Conservation (phyloP, 805 yeast species). For the Suhomyces kilbournensis region DNA sequence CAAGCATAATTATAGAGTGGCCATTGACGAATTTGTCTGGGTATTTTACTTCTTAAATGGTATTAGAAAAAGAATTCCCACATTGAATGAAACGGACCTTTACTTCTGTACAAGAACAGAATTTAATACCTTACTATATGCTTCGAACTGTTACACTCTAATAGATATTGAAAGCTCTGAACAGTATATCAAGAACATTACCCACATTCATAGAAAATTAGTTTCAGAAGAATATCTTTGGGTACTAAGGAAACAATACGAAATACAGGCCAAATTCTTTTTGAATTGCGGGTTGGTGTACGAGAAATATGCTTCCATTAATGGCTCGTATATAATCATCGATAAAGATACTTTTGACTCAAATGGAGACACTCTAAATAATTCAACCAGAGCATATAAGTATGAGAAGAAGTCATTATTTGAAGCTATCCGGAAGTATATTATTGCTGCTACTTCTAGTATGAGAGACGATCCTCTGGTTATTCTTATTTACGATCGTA, state of each 20-base stretch:
- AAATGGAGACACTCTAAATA: not conserved
- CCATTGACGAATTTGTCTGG: constrained; percentile 19
- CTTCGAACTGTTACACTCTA: constrained; percentile 1
- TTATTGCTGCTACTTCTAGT: constrained; percentile 30
- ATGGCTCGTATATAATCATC: constrained; percentile 3
- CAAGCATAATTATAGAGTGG: constrained; percentile 13
- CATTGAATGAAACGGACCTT: not conserved
- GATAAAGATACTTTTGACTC: not conserved
- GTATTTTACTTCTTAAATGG: constrained; percentile 11
- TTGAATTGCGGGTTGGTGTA: constrained; percentile 18
- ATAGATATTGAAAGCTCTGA: not conserved
- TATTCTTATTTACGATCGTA: constrained; percentile 30
- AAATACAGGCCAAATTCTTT: constrained; percentile 10
- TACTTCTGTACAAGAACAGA: not conserved
- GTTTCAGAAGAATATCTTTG: not conserved
- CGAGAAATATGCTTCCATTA: constrained; percentile 17
- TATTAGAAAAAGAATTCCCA: not conserved
- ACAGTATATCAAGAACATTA: not conserved
- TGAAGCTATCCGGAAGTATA: constrained; percentile 38
- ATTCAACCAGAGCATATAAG: constrained; percentile 6
- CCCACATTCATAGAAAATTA: not conserved
- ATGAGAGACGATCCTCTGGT: constrained; percentile 37
- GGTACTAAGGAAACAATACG: not conserved
- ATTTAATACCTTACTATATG: constrained; percentile 1
- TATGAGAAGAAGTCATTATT: constrained; percentile 14